Conservation (phyloP, 176 grass and related monocot genomes). For the Stipa capillata region DNA sequence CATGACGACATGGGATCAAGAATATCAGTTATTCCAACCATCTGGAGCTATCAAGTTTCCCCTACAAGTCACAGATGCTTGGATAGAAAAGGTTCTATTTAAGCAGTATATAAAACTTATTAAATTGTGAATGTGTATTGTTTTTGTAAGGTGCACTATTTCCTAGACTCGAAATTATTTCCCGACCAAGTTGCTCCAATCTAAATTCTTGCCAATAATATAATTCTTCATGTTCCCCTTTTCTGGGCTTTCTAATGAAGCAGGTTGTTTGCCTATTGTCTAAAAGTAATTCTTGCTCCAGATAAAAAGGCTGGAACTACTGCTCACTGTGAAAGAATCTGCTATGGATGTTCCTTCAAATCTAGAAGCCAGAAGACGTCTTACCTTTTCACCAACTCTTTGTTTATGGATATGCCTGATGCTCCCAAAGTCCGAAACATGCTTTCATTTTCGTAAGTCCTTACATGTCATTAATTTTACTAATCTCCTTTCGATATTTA, state of each 20-base stretch:
- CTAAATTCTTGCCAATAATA: slow-evolving; percentile 15
- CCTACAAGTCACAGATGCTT: slow-evolving; percentile 52
- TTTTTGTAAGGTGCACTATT: not conserved
- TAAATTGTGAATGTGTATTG: not conserved
- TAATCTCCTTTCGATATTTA: slow-evolving; percentile 14
- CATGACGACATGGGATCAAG: slow-evolving; percentile 28
- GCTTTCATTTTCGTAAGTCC: slow-evolving; percentile 93
- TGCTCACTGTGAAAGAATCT: slow-evolving; percentile 91
- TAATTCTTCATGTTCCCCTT: slow-evolving; percentile 1
- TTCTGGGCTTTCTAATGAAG: not conserved
- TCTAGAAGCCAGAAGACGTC: slow-evolving; percentile 76
- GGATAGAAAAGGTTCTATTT: slow-evolving; percentile 69
- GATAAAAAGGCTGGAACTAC: slow-evolving; percentile 74
- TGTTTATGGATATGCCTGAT: slow-evolving; percentile 99
- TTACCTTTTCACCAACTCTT: slow-evolving; percentile 93
- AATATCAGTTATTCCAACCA: slow-evolving; percentile 77
- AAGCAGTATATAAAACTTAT: not conserved
- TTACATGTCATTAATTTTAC: slow-evolving; percentile 23
- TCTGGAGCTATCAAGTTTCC: slow-evolving; percentile 87
- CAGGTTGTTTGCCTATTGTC: not conserved
- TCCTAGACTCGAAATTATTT: not conserved
- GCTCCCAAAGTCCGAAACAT: slow-evolving; percentile 93
- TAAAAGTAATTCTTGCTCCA: slow-evolving; percentile 17
- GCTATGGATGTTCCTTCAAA: slow-evolving; percentile 96
- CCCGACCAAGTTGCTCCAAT: not conserved